Base-by-base conservation (phyloP, 2,329 filamentous ascomycete species). In the Bipolaris bicolor region DNA sequence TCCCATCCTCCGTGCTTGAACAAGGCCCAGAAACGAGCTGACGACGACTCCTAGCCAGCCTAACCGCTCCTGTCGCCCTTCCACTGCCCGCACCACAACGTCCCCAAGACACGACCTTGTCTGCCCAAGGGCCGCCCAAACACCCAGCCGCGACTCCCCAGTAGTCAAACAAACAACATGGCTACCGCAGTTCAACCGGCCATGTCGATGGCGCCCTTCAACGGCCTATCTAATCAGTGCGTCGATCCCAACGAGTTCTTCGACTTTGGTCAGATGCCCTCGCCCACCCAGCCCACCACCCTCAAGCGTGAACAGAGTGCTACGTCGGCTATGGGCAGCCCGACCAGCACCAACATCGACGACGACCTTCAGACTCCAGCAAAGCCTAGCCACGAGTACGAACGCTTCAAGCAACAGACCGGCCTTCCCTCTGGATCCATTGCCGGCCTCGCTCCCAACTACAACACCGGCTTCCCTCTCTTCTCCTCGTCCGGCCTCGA, bases 361-460 rank as follows among this genome's bases (percentile, higher is more conserved):
- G 75, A 78, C 51, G 75, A 77, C 51, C 84, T 88, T 60, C 83
- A 83, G 63, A 79, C 83, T 18, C 86, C 93, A 71, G 88, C 87
- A 46, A 91, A 88, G 34, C 94, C 95, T 7, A 97, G 92, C 77
- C 93, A 97, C 80, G 91, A 96, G 78, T 98, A 98, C 82, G 91
- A 92, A 71, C 88, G 91, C 73, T 96, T 97, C 81, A 91, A 92
- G 80, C 95, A 99, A 76, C 93, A 97, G 81, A 97, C 95, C 3
- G 92, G 93, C 62, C 88, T 97, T 29, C 91, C 95, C 0, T 89
- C 91, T 1, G 92, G 92, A 61, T 93, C 92, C 50, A 82, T 93
- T 11, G 85, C 95, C 72, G 90, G 90, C 34, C 85, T 95, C 68
- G 92, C 90, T 76, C 84, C 90, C 72, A 81, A 44, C 15, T 70